These are phyloP conservation scores for Oryza officinalis DNA, from an alignment of 176 grass and related monocot species.

Conservation along the genomic window DNA sequence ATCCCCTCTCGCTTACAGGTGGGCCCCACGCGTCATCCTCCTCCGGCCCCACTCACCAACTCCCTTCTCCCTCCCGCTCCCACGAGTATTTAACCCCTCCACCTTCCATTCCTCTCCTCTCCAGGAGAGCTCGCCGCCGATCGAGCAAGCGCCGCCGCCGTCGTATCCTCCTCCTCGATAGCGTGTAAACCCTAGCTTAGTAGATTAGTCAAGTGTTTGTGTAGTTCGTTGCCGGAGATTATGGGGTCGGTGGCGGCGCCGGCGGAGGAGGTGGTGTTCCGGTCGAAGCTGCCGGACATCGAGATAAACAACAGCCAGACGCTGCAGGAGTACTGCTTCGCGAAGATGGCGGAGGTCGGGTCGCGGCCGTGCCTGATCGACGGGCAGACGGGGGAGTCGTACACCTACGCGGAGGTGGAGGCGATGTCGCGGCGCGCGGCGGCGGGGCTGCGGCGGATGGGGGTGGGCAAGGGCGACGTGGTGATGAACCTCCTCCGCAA, in stretches of 20 bases:
- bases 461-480: constrained; percentile 63
- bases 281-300: constrained; percentile 76
- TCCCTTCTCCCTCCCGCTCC: constrained; percentile 7
- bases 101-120: constrained; percentile 19
- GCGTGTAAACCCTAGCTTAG: background rate
- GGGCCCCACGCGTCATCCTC: background rate
- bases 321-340: constrained; percentile 82
- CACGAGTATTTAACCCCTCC: constrained; percentile 32
- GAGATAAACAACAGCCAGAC: constrained; percentile 54
- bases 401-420: constrained; percentile 64
- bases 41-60: background rate
- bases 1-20: background rate
- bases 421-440: constrained; percentile 39
- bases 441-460: constrained; percentile 43
- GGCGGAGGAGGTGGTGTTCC: constrained; percentile 53
- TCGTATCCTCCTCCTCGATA: background rate
- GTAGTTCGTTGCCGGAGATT: background rate
- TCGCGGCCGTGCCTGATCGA: constrained; percentile 67
- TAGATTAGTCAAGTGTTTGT: background rate
- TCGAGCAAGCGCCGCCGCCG: background rate
- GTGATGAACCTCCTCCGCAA: constrained; percentile 84
- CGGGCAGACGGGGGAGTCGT: constrained; percentile 45
- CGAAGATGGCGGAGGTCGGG: constrained; percentile 30
- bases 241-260: constrained; percentile 45
- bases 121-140: constrained; percentile 38